A percentile compares a stretch with the other conserved stretches of the same genome.
These are phyloP conservation scores for Nannochloropsis gaditana DNA, from an alignment of 108 stramenopile genomes.

Conservation along the genomic window DNA sequence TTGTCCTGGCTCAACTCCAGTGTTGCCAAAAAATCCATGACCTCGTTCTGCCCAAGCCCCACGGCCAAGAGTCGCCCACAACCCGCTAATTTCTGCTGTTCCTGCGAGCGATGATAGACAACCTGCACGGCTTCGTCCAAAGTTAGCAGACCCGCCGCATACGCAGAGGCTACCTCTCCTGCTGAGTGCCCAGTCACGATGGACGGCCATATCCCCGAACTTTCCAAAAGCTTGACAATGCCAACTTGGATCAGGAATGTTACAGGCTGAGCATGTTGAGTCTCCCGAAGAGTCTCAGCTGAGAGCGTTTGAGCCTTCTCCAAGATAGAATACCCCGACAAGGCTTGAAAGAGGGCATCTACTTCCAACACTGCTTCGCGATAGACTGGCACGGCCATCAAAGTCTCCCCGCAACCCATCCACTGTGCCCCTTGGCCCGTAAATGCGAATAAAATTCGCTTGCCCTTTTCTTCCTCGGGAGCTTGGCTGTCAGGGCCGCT, in stretches of 20 bases:
- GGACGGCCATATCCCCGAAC: neutral
- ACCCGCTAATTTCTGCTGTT: neutral
- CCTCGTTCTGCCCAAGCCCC: neutral
- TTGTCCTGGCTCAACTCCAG: neutral
- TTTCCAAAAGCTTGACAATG: neutral
- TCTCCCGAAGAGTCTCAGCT: neutral
- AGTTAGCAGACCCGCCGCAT: neutral
- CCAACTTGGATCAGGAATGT: neutral
- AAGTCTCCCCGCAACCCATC: slow-evolving; percentile 2
- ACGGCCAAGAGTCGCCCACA: slow-evolving; percentile 12
- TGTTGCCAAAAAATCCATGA: neutral
- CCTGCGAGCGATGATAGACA: slow-evolving; percentile 12
- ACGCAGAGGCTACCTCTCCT: neutral
- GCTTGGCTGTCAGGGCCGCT: neutral
- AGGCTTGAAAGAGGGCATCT: slow-evolving; percentile 13
- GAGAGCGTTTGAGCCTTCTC: neutral
- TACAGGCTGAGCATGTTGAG: neutral
- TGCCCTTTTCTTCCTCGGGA: neutral
- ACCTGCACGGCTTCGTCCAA: neutral
- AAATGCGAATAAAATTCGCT: neutral
- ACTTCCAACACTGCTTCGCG: neutral
- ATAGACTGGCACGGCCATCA: neutral
- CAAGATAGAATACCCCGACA: neutral
- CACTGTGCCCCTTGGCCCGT: slow-evolving; percentile 13
- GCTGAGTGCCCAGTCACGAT: neutral